phyloP scores from a whole-genome alignment of 805 yeast species.

The Saccharomyces eubayanus region DNA sequence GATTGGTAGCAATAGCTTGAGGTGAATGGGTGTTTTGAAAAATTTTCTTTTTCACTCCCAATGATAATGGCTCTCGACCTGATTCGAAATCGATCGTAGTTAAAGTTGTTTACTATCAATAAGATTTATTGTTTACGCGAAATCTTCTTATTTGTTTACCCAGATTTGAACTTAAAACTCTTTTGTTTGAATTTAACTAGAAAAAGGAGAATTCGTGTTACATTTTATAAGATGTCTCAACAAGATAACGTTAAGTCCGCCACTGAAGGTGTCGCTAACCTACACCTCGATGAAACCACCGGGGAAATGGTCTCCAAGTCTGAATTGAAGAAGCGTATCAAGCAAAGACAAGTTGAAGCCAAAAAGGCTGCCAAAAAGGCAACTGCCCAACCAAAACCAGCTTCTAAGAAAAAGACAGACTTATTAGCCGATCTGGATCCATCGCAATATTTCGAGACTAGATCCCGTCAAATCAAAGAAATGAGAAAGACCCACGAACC shows the following conservation, averaged over 20 bases:
- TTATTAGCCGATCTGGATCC: slow-evolving; percentile 85
- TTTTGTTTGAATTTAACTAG: not conserved
- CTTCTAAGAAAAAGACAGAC: slow-evolving; percentile 42
- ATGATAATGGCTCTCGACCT: not conserved
- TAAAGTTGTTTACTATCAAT: not conserved
- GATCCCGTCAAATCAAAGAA: slow-evolving; percentile 82
- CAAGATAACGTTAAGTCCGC: slow-evolving; percentile 47
- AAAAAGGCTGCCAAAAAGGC: slow-evolving; percentile 91
- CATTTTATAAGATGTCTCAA: slow-evolving; percentile 22
- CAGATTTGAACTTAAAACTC: not conserved
- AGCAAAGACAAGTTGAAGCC: slow-evolving; percentile 75
- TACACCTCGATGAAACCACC: slow-evolving; percentile 83
- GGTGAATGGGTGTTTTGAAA: not conserved
- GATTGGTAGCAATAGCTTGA: not conserved
- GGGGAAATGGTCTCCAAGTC: slow-evolving; percentile 95
- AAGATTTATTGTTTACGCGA: not conserved
- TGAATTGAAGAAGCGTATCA: slow-evolving; percentile 93
- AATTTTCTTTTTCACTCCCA: not conserved
- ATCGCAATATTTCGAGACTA: slow-evolving; percentile 86
- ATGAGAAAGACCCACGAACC: slow-evolving; percentile 59
- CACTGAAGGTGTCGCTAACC: slow-evolving; percentile 67
- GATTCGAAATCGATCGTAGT: not conserved
- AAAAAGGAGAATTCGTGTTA: not conserved
- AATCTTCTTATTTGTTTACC: not conserved
- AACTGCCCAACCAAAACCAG: slow-evolving; percentile 34